A percentile compares a stretch with the other conserved stretches of the same genome.
Conservation (phyloP, 2,329 filamentous ascomycete genomes). For the Pestalotiopsis sp. region DNA sequence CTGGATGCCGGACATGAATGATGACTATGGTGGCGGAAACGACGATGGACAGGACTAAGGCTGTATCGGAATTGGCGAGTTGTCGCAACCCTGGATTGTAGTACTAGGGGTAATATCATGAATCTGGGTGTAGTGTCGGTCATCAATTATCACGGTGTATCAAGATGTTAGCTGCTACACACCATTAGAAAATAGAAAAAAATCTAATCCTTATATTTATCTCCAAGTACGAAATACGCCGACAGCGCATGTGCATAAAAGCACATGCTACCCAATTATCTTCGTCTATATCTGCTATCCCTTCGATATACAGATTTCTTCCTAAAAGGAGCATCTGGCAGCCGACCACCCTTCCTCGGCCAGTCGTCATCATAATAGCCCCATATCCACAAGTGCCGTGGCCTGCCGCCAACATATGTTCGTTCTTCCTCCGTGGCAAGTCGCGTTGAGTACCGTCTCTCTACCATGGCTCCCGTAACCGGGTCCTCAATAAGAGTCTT, state of each 20-base stretch:
- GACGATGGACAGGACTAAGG: slow-evolving; percentile 3
- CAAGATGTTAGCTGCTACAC: too few relatives aligned
- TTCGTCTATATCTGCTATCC: background rate
- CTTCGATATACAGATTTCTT: background rate
- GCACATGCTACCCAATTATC: background rate
- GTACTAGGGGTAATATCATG: background rate
- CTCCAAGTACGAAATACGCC: too few relatives aligned
- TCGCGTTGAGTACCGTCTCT: background rate
- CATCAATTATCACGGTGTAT: too few relatives aligned
- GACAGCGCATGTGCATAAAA: too few relatives aligned
- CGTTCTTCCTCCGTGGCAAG: background rate
- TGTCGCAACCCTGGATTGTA: background rate
- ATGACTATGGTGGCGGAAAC: background rate
- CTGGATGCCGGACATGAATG: slow-evolving; percentile 15
- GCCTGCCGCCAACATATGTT: background rate
- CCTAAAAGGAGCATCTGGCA: background rate
- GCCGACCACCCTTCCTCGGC: background rate
- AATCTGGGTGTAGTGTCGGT: background rate
- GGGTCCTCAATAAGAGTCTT: background rate
- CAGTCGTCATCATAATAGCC: background rate
- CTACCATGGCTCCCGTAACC: background rate
- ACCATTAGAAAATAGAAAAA: too few relatives aligned
- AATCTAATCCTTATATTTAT: too few relatives aligned
- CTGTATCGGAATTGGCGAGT: background rate
- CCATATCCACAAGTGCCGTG: background rate